These are phyloP conservation scores for Colletotrichum ledebouriae DNA, from an alignment of 2,329 filamentous ascomycete species.

Conservation along the genomic window DNA sequence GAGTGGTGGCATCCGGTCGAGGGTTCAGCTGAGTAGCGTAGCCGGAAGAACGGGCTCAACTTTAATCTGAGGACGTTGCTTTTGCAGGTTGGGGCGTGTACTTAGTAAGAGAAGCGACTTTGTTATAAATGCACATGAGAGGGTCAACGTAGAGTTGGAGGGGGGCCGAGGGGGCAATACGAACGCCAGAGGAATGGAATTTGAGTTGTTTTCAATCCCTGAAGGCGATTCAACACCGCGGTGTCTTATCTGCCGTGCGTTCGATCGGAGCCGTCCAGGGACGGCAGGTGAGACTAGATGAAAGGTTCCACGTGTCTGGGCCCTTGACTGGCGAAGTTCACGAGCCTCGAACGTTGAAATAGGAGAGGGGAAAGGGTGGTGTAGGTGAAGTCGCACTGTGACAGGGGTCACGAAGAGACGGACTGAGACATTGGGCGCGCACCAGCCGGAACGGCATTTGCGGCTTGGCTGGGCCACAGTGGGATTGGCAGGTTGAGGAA, in stretches of 20 bases:
- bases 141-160: not conserved
- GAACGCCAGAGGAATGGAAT: constrained; percentile 33
- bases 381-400: constrained; percentile 24
- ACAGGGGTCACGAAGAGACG: constrained; percentile 29
- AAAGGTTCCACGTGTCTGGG: constrained; percentile 36
- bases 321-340: constrained; percentile 1
- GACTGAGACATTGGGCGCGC: constrained; percentile 25
- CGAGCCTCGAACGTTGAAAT: constrained; percentile 8
- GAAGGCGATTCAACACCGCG: constrained; percentile 35
- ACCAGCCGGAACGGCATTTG: constrained; percentile 34
- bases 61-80: constrained; percentile 35
- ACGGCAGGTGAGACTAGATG: not conserved
- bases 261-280: constrained; percentile 30
- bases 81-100: constrained; percentile 5
- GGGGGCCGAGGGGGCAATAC: not conserved
- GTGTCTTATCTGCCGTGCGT: constrained; percentile 39
- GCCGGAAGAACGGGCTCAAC: constrained; percentile 24
- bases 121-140: constrained; percentile 1
- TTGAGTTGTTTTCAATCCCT: constrained; percentile 39
- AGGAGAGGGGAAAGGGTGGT: constrained; percentile 28
- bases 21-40: constrained; percentile 23
- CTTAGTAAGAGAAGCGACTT: not conserved
- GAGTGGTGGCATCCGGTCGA: constrained; percentile 9
- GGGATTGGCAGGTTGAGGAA: not conserved
- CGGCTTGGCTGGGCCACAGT: constrained; percentile 13